A percentile compares a stretch with the other conserved stretches of the same genome.
These are phyloP conservation scores for Crithidia fasciculata DNA, from an alignment of 208 protist genomes.

Conservation along the genomic window DNA sequence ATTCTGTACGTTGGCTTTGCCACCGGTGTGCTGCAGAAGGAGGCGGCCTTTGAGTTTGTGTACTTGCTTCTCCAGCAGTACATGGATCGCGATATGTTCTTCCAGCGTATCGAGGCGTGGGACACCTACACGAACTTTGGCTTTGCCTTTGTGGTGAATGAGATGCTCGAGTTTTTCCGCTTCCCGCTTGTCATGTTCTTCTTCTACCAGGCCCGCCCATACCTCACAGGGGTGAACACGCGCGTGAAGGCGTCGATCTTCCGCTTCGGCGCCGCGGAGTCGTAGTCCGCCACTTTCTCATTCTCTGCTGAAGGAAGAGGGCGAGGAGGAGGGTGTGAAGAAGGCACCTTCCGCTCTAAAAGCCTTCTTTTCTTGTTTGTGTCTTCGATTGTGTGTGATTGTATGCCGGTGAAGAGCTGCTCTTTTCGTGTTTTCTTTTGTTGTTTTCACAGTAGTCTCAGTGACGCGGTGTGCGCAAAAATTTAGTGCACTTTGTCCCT, in stretches of 20 bases:
- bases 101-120: constrained; percentile 76
- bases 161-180: constrained; percentile 78
- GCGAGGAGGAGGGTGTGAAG: neutral
- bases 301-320: neutral
- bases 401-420: no score
- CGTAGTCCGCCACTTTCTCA: constrained; percentile 15
- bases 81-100: constrained; percentile 79
- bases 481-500: no score
- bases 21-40: constrained; percentile 69
- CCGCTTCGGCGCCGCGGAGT: constrained; percentile 57
- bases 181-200: constrained; percentile 80
- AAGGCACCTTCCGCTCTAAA: no score
- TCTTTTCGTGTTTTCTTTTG: no score
- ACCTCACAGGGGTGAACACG: constrained; percentile 60
- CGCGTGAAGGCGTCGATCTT: constrained; percentile 76
- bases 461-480: no score
- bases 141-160: constrained; percentile 92
- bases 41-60: constrained; percentile 77
- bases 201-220: constrained; percentile 69
- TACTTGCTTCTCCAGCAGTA: constrained; percentile 61
- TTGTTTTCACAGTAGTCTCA: no score
- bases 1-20: constrained; percentile 79
- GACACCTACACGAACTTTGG: constrained; percentile 86
- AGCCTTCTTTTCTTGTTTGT: no score
- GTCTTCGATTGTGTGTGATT: no score